phyloP scores from a whole-genome alignment of 2,329 filamentous ascomycete genomes.

The Fusarium compactum region DNA sequence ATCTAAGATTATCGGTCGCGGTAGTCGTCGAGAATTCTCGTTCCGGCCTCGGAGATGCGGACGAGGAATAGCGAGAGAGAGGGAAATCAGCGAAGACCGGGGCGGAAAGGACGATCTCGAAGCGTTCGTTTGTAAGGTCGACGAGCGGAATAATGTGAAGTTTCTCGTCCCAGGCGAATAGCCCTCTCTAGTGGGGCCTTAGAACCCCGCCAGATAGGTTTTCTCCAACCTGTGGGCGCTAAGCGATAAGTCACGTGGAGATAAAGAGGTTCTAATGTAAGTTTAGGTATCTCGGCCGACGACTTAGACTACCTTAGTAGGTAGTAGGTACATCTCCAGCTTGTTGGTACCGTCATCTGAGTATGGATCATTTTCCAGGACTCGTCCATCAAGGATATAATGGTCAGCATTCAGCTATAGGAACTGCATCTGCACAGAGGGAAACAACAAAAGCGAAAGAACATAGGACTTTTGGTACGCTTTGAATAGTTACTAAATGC shows the following conservation, averaged over 20 bases:
- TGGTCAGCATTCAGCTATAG: neutral
- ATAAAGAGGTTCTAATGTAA: conserved; percentile 16
- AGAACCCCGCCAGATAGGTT: conserved; percentile 52
- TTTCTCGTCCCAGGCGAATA: conserved; percentile 52
- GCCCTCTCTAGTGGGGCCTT: conserved; percentile 55
- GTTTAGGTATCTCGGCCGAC: neutral
- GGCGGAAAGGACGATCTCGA: conserved; percentile 43
- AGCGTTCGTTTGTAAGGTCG: conserved; percentile 47
- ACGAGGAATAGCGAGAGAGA: conserved; percentile 15
- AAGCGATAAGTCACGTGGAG: conserved; percentile 56
- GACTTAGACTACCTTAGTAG: no score
- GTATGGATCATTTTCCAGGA: neutral
- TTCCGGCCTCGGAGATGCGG: conserved; percentile 37
- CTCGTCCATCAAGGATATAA: neutral
- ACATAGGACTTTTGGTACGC: conserved; percentile 32
- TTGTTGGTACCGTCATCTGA: neutral
- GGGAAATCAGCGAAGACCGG: conserved; percentile 24
- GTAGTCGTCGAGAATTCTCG: conserved; percentile 26
- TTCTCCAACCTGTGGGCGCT: conserved; percentile 56
- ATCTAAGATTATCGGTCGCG: conserved; percentile 38
- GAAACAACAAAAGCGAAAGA: neutral
- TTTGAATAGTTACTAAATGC: conserved; percentile 28
- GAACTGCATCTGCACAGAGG: neutral
- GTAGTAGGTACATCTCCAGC: no score
- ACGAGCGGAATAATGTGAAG: conserved; percentile 49